Evolutionary conservation across 202 grass and related monocot species (phyloP).

Genomic region (Digitaria exilis): DNA sequence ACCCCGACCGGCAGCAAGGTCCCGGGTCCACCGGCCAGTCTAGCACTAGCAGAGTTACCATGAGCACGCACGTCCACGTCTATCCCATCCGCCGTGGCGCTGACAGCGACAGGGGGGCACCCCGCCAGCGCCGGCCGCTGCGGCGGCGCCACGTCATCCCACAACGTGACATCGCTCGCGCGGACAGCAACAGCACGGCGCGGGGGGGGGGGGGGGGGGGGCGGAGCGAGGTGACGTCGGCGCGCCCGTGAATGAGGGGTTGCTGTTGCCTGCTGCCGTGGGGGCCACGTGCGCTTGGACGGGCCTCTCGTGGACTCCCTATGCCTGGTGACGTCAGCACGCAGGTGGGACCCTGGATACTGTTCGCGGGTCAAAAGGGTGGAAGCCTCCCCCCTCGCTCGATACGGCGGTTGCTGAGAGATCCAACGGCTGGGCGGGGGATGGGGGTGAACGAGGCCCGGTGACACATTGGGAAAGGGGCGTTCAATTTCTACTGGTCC

Average conservation of each 20-base stretch:
- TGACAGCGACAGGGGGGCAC: background rate
- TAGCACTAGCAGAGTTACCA: too few relatives aligned
- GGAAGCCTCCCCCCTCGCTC: too few relatives aligned
- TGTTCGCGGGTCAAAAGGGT: conserved; percentile 2
- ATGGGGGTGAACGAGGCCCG: background rate
- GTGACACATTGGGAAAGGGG: background rate
- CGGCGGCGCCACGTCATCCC: background rate
- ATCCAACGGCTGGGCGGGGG: background rate
- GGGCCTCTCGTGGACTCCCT: background rate
- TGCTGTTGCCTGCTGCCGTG: background rate
- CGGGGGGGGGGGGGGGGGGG: too few relatives aligned
- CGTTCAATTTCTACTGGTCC: background rate
- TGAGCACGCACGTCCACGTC: background rate
- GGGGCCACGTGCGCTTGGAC: conserved; percentile 15
- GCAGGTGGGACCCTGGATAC: background rate
- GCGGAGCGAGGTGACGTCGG: conserved; percentile 13
- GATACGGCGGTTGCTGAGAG: background rate
- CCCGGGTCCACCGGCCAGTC: background rate
- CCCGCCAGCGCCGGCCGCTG: conserved; percentile 18
- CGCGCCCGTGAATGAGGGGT: conserved; percentile 12
- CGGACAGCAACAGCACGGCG: background rate
- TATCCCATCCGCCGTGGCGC: background rate
- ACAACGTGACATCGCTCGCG: background rate
- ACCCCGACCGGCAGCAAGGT: background rate
- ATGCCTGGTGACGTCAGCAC: background rate